phyloP scores from a whole-genome alignment of 306 rosid species.

The Prunus campanulata region DNA sequence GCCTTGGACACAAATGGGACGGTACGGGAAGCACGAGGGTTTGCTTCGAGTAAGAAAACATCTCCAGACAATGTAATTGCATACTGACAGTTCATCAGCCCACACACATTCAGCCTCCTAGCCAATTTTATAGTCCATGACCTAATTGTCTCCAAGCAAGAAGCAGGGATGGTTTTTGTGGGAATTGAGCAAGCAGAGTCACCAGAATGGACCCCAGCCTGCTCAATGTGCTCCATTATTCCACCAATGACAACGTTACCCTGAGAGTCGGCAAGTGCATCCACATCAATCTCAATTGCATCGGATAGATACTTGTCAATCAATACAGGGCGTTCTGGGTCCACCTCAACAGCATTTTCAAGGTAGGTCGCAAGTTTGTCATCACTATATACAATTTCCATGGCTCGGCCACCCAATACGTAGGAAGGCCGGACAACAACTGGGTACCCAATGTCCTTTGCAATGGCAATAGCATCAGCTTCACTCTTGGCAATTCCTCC shows the following conservation, averaged over 20 bases:
- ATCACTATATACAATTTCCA: constrained; percentile 91
- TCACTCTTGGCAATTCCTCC: constrained; percentile 99
- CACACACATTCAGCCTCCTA: constrained; percentile 70
- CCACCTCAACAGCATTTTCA: constrained; percentile 91
- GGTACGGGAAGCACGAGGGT: constrained; percentile 92
- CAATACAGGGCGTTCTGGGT: constrained; percentile 93
- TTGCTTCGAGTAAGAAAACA: constrained; percentile 91
- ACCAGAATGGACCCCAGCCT: constrained; percentile 98
- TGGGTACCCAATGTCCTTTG: constrained; percentile 82
- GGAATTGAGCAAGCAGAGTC: constrained; percentile 95
- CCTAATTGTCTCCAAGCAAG: constrained; percentile 77
- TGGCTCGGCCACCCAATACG: constrained; percentile 97
- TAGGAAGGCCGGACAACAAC: constrained; percentile 95
- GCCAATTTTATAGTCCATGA: constrained; percentile 88
- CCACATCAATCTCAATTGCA: constrained; percentile 91
- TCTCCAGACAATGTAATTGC: constrained; percentile 77
- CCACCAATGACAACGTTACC: constrained; percentile 99
- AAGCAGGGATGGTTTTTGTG: constrained; percentile 66
- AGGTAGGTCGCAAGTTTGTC: constrained; percentile 76
- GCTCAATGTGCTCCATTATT: constrained; percentile 99
- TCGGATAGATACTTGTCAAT: constrained; percentile 85
- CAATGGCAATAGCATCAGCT: constrained; percentile 79
- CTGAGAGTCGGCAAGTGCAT: constrained; percentile 88
- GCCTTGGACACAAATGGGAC: constrained; percentile 98
- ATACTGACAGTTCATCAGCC: constrained; percentile 97